Evolutionary conservation across 1,284 basidiomycete genomes (phyloP), one percentile per base, ranked within the genome.

Genomic region (Ceratobasidium sp.): DNA sequence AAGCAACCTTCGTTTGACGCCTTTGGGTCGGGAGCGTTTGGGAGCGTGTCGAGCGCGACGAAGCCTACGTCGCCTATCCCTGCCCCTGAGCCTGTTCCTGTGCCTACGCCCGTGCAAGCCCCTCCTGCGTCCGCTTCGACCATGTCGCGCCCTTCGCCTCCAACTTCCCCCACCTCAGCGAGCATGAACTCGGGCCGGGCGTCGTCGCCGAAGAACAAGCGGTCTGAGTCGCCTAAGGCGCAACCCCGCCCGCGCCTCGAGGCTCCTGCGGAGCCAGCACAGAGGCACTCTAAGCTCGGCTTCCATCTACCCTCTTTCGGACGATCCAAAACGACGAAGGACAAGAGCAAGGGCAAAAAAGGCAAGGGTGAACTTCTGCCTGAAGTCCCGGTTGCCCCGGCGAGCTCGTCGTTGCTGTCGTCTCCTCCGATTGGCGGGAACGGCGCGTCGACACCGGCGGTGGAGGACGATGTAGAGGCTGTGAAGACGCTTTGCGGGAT

Each of bases 401-500:
- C 84, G 2, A 80, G 84, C 13, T 77, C 82, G 1, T 80, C 84
- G 4, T 83, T 84, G 54, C 78, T 82, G 73, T 79, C 85, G 13
- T 79, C 59, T 28, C 57, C 57, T 32, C 57, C 85, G 73, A 82
- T 87, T 78, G 80, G 84, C 23, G 77, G 73, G 13, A 80, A 89
- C 72, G 85, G 87, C 71, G 79, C 77, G 16, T 77, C 77, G 7
- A 86, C 89, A 4, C 87, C 90, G 0, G 86, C 85, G 1, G 84
- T 85, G 11, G 89, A 89, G 35, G 92, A 93, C 75, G 93, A 95
- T 75, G 88, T 90, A 18, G 89, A 90, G 76, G 82, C 88, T 0
- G 91, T 95, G 41, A 94, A 91, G 79, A 89, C 90, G 77, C 82
- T 95, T 54, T 87, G 87, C 59, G 86, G 85, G 35, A 95, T 95